Evolutionary conservation across 345 rosid species (phyloP).

Genomic region (Dimocarpus longan): DNA sequence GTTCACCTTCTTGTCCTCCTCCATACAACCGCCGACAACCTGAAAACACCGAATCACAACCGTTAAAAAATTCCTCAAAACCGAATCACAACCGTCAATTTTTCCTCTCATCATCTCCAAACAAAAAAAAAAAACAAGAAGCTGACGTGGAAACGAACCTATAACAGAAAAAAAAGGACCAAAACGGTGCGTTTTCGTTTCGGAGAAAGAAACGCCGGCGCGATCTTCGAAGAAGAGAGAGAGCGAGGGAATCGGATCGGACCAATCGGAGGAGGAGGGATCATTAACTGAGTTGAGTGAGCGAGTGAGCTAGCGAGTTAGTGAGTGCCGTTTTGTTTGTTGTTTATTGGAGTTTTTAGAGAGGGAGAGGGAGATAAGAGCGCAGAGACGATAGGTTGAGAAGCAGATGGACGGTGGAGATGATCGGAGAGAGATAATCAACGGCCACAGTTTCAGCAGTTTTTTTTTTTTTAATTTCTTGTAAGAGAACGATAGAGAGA

Average conservation of each 20-base stretch:
- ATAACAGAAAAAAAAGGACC: neutral
- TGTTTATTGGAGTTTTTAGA: neutral
- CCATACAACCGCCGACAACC: conserved; percentile 30
- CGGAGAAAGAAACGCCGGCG: conserved; percentile 1
- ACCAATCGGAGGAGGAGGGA: neutral
- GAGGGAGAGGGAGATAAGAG: neutral
- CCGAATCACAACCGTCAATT: neutral
- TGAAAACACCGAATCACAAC: neutral
- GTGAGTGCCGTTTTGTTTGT: neutral
- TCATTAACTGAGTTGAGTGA: neutral
- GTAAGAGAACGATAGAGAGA: neutral
- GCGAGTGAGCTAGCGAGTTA: neutral
- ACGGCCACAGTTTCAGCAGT: conserved; percentile 38
- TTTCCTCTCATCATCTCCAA: neutral
- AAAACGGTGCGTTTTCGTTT: neutral
- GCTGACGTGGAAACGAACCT: neutral
- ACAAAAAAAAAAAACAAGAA: neutral
- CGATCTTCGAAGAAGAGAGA: conserved; percentile 11
- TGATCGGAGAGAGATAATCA: conserved; percentile 22
- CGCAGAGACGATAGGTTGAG: conserved; percentile 4
- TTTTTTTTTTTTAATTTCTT: neutral
- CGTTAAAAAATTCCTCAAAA: neutral
- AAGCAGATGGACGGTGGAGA: conserved; percentile 31
- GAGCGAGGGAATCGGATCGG: conserved; percentile 13
- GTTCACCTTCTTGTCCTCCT: conserved; percentile 36